These are phyloP conservation scores for Nitzschia palea DNA, from an alignment of 108 stramenopile species.

Conservation along the genomic window DNA sequence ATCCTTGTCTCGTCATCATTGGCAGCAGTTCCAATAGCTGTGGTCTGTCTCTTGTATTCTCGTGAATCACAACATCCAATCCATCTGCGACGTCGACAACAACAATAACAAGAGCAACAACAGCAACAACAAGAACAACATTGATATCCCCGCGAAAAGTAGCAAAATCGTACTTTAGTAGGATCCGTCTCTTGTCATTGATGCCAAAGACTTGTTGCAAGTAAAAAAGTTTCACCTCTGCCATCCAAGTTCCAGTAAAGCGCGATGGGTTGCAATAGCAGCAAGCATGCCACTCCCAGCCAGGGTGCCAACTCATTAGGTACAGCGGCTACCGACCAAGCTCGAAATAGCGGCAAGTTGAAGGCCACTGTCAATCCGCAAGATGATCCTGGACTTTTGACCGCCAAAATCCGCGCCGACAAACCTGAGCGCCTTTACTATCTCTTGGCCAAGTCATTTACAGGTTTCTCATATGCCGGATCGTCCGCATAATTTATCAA, in stretches of 20 bases:
- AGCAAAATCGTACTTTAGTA: background rate
- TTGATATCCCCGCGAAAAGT: too few species aligned
- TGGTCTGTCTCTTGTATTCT: too few species aligned
- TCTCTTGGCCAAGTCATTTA: constrained; percentile 29
- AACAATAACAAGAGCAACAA: too few species aligned
- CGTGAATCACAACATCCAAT: too few species aligned
- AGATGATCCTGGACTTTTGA: background rate
- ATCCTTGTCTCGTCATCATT: too few species aligned
- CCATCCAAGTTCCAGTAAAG: background rate
- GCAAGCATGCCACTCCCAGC: too few species aligned
- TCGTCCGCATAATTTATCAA: constrained; percentile 3
- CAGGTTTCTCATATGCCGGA: background rate
- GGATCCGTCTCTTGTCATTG: background rate
- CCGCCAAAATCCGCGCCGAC: background rate
- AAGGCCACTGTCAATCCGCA: background rate
- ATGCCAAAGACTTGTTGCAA: background rate
- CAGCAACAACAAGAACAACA: too few species aligned
- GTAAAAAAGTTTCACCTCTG: background rate
- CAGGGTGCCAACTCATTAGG: too few species aligned
- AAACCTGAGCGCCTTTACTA: constrained; percentile 26
- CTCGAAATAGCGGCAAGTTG: background rate
- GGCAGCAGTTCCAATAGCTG: too few species aligned
- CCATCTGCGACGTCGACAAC: too few species aligned
- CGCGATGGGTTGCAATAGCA: background rate
- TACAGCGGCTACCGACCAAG: background rate